A percentile compares a stretch with the other conserved stretches of the same genome.
Evolutionary conservation across 169 alveolate species (phyloP).

Genomic region (Cryptosporidium tyzzeri): DNA sequence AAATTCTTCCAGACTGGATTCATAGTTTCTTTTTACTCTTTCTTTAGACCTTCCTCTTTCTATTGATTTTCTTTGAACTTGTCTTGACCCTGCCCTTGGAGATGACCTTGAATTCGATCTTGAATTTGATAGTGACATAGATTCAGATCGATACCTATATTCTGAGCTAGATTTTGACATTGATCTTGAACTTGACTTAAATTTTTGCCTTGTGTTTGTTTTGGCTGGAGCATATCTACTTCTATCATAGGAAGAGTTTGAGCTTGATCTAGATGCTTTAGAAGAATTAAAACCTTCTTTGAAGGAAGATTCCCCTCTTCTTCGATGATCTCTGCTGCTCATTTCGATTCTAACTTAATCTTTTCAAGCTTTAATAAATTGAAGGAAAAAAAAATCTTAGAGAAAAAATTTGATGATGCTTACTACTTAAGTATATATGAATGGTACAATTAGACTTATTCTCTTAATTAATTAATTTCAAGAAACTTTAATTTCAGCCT

Average conservation of each 20-base stretch:
- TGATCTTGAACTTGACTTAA: conserved; percentile 30
- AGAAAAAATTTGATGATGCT: not conserved
- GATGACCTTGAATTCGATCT: not conserved
- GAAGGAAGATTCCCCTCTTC: not conserved
- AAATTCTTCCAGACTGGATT: not conserved
- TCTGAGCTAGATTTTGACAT: conserved; percentile 11
- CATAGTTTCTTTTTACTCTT: not conserved
- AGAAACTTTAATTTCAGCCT: not conserved
- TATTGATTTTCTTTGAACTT: not conserved
- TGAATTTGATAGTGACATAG: conserved; percentile 16
- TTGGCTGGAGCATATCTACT: not conserved
- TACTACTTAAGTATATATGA: not conserved
- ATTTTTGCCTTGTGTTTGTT: not conserved
- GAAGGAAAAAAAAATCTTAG: no score
- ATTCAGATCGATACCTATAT: not conserved
- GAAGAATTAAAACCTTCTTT: not conserved
- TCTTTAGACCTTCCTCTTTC: conserved; percentile 9
- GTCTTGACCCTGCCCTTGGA: conserved; percentile 11
- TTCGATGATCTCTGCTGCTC: not conserved
- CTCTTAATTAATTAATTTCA: not conserved
- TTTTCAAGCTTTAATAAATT: not conserved
- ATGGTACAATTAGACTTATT: not conserved
- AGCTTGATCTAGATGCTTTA: not conserved
- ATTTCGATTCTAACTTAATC: not conserved
- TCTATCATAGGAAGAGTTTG: not conserved